Conservation (phyloP, 768 basidiomycete species). For the Piloderma croceum region DNA sequence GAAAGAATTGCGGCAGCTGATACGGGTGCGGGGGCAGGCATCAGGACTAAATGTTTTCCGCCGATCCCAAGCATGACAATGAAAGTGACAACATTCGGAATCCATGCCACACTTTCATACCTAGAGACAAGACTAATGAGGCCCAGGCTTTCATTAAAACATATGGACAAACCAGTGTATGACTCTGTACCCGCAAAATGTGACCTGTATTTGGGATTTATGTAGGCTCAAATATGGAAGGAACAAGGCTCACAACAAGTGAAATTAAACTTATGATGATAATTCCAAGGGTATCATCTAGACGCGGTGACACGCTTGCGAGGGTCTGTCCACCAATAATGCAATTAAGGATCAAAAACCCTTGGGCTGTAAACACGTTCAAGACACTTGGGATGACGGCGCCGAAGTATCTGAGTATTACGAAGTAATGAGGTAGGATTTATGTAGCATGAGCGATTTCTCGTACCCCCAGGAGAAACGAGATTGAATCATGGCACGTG, state of each 20-base stretch:
- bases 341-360: slow-evolving; percentile 44
- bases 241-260: slow-evolving; percentile 18
- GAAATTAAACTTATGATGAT: slow-evolving; percentile 29
- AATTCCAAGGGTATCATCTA: slow-evolving; percentile 27
- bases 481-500: slow-evolving; percentile 77
- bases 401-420: slow-evolving; percentile 48
- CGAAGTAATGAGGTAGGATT: no score
- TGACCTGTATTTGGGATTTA: slow-evolving; percentile 32
- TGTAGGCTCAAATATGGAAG: slow-evolving; percentile 1
- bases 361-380: slow-evolving; percentile 56
- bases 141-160: background rate
- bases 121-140: slow-evolving; percentile 23
- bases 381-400: slow-evolving; percentile 45
- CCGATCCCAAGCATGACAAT: slow-evolving; percentile 66
- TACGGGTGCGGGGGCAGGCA: slow-evolving; percentile 33
- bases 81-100: slow-evolving; percentile 69
- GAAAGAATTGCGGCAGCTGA: slow-evolving; percentile 34
- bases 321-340: slow-evolving; percentile 4
- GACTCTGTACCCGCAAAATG: slow-evolving; percentile 64
- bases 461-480: slow-evolving; percentile 33
- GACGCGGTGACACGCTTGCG: slow-evolving; percentile 10
- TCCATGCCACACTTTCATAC: slow-evolving; percentile 75
- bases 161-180: slow-evolving; percentile 51
- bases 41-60: slow-evolving; percentile 57
- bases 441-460: background rate